Evolutionary conservation across 345 rosid genomes (phyloP).

Genomic region (Hibiscus tridactylites): DNA sequence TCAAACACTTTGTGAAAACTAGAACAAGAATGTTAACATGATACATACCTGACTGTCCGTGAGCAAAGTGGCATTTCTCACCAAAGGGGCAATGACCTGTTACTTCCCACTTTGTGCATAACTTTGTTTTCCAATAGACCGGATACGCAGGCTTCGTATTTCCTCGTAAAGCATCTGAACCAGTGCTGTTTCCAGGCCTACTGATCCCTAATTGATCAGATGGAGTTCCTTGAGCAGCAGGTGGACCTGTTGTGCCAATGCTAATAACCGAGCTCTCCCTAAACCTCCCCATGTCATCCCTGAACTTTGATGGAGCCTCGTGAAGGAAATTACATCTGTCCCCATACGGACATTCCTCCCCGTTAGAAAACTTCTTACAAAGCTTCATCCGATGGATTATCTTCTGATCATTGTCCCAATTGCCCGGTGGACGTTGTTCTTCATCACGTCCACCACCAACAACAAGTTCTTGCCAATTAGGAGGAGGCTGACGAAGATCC

Average conservation of each 20-base stretch:
- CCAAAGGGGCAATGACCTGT: conserved; percentile 85
- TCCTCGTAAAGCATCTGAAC: conserved; percentile 4
- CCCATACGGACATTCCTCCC: conserved; percentile 95
- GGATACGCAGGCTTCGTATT: conserved; percentile 60
- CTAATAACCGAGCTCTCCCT: conserved; percentile 76
- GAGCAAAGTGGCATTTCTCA: conserved; percentile 90
- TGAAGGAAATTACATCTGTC: conserved; percentile 93
- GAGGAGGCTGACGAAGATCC: conserved; percentile 87
- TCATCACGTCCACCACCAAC: conserved; percentile 38
- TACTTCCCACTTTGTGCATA: conserved; percentile 68
- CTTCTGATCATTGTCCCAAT: conserved; percentile 87
- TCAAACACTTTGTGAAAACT: background rate
- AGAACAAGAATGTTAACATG: conserved; percentile 1
- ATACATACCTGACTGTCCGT: conserved; percentile 68
- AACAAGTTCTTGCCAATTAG: conserved; percentile 92
- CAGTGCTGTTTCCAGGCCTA: conserved; percentile 29
- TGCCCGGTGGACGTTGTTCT: conserved; percentile 29
- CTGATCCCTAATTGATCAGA: conserved; percentile 34
- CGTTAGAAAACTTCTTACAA: conserved; percentile 84
- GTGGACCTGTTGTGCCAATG: conserved; percentile 41
- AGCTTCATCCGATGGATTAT: conserved; percentile 89
- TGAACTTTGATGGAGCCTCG: conserved; percentile 72
- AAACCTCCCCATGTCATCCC: conserved; percentile 57
- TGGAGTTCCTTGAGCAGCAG: conserved; percentile 28
- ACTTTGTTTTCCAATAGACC: conserved; percentile 84